Evolutionary conservation across 352 stramenopile genomes (phyloP).

Genomic region (Chrysophaeum taylorii): DNA sequence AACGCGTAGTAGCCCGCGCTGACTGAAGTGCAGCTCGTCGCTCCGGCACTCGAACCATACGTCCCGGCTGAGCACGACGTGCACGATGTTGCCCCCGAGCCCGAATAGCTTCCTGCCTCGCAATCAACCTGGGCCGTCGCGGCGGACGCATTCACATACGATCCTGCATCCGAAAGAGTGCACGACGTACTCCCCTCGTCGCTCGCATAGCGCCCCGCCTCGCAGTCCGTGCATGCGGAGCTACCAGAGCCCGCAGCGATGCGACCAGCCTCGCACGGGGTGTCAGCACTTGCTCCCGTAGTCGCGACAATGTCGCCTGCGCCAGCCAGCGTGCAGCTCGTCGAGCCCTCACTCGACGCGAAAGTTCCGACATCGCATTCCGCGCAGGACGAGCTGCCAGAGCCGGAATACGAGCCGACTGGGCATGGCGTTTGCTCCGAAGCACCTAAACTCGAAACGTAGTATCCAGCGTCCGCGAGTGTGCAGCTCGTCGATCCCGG

Average conservation of each 20-base stretch:
- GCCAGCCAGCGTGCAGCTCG: not conserved
- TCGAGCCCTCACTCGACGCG: not conserved
- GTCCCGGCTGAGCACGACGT: not conserved
- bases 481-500: not conserved
- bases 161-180: not conserved
- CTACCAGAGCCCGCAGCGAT: no score
- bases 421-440: not conserved
- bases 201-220: not conserved
- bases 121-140: not conserved
- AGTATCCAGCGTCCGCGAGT: no score
- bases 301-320: not conserved
- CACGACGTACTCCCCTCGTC: no score
- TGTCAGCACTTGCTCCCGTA: no score
- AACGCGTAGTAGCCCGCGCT: not conserved
- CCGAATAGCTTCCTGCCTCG: not conserved
- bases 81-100: not conserved
- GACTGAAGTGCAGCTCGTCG: not conserved
- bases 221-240: no score
- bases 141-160: not conserved
- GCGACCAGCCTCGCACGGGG: no score
- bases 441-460: no score
- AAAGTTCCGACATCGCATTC: no score
- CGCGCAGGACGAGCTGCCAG: no score
- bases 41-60: no score
- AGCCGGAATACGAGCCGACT: not conserved